phyloP scores from a whole-genome alignment of 768 basidiomycete species.

The Crassisporium funariophilum region DNA sequence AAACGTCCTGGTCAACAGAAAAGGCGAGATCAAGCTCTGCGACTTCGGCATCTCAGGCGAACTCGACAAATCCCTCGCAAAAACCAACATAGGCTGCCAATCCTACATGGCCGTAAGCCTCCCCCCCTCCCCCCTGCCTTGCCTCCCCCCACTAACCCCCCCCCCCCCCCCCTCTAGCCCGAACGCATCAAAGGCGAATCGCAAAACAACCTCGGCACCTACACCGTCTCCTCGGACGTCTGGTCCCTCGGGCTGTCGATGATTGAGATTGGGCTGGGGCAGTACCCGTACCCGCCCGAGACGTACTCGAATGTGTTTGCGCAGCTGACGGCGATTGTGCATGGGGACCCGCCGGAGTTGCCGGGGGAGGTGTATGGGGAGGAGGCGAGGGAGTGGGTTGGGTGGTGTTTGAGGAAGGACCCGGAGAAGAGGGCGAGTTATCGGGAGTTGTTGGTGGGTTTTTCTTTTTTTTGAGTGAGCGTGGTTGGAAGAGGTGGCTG shows the following conservation, averaged over 20 bases:
- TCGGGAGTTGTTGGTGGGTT: slow-evolving; percentile 69
- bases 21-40: slow-evolving; percentile 91
- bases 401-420: slow-evolving; percentile 77
- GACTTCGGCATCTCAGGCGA: slow-evolving; percentile 99
- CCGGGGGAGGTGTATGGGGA: slow-evolving; percentile 70
- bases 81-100: slow-evolving; percentile 99
- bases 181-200: slow-evolving; percentile 97
- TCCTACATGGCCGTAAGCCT: slow-evolving; percentile 93
- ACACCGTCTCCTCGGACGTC: slow-evolving; percentile 95
- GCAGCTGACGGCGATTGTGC: slow-evolving; percentile 92
- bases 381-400: slow-evolving; percentile 81
- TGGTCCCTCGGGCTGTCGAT: slow-evolving; percentile 96
- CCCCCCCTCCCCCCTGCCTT: slow-evolving; percentile 1
- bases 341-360: slow-evolving; percentile 88
- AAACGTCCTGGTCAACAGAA: slow-evolving; percentile 87
- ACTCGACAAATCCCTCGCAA: slow-evolving; percentile 92
- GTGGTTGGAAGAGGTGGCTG: neutral
- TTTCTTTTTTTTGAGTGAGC: neutral
- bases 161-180: slow-evolving; percentile 51
- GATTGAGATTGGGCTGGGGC: slow-evolving; percentile 88
- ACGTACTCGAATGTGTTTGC: slow-evolving; percentile 98
- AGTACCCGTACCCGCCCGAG: slow-evolving; percentile 97
- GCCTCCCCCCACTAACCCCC: slow-evolving; percentile 1
- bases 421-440: slow-evolving; percentile 83
- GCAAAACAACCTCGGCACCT: slow-evolving; percentile 80